Base-by-base conservation (phyloP, 192 early-diverging fungal species). In the Thoreauomyces humboldtii region DNA sequence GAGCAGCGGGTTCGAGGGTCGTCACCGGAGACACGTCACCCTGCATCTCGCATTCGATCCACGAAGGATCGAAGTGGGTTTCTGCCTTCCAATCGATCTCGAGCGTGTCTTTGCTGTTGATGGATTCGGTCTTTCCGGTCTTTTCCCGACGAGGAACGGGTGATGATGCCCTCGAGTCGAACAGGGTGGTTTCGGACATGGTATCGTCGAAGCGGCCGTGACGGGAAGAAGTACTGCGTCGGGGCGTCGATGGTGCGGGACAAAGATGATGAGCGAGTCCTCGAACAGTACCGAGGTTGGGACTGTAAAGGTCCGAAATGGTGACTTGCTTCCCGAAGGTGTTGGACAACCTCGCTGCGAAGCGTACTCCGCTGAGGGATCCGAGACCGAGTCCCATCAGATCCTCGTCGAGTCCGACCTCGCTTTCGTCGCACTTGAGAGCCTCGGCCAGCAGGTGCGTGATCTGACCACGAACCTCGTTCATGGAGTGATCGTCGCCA, bases 31-130 rank as follows among this genome's bases (percentile, higher is more conserved):
- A 6, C 19, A 17, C 25, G 44, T 46, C 25, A 3, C 19, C 44
- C n/a, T n/a, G n/a, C 3, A 46, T 46, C 12, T 46, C 44, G 44
- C 44, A 46, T 12, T 46, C 44, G 19, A 46, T 46, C 44, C 44
- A 46, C 25, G n/a, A 17, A 14, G 44, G 44, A 46, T 14, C 25
- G 14, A 46, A 46, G 44, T 24, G 44, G 25, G 44, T 46, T 24
- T 46, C 44, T 17, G 44, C 44, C 44, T 46, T 46, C 44, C 44
- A 46, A 46, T 46, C 44, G 12, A 46, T 46, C 14, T 46, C 44
- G 25, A 46, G 25, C 5, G 19, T 46, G 3, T 46, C 44, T 24
- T 46, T 46, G 44, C 44, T 46, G 44, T 24, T 12, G 19, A 46
- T 2, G 19, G 44, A 46, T 24, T 46, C 44, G 44, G 44, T 3